Evolutionary conservation across 306 rosid genomes (phyloP), one percentile per base, ranked within the genome.

Genomic region (Coriaria nepalensis): DNA sequence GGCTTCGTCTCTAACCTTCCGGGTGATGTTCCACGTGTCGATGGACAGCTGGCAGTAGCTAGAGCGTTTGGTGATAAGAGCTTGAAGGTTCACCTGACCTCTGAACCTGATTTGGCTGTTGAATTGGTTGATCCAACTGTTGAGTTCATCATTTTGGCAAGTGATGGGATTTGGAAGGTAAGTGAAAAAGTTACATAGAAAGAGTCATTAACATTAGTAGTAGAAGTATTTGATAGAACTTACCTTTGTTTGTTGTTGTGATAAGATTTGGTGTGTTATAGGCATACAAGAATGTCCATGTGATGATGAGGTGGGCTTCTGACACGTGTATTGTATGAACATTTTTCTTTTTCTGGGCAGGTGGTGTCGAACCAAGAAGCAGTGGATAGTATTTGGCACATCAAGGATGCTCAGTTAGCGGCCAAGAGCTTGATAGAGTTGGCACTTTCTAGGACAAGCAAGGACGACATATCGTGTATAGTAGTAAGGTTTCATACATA

Each of bases 1-100:
- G 90, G 90, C 0, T 81, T 81, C 13, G 90, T 81, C 0, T 71
- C 84, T 40, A 80, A 81, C 47, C 60, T 81, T 63, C 90, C 90
- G 68, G 88, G 88, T 80, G 86, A 78, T 57, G 86, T 78, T 5
- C 81, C 86, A 10, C 71, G 86, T 45, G 86, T 78, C 6, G 81
- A 78, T 35, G 86, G 86, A 39, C 78, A 68, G 52, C 59, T 78
- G 10, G 86, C 81, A 6, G 86, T 78, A 37, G 81, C 86, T n/a
- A 66, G 86, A 40, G 81, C 86, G 42, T 78, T 78, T 46, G 86
- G 86, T 9, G 86, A 78, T 40, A 75, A 69, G 64, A 71, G 81
- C 68, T 51, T 78, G 63, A 78, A 78, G 73, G 60, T 63, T 61
- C 86, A 78, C 64, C 78, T 78, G 33, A 78, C 69, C 57, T 78